Conservation (phyloP, 2,329 filamentous ascomycete genomes). For the Albophoma yamanashiensis region DNA sequence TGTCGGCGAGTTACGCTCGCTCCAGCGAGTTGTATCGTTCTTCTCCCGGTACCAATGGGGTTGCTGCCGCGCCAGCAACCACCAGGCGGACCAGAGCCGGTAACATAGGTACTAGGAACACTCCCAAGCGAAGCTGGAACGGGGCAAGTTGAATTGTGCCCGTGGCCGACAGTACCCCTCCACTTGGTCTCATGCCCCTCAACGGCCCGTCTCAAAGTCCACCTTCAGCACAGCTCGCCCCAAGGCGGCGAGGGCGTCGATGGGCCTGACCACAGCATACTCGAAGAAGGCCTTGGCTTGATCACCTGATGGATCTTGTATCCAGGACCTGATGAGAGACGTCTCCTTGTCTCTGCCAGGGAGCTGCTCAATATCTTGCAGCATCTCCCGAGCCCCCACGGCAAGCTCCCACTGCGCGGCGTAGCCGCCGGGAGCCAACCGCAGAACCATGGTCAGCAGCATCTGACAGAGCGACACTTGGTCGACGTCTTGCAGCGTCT, state of each 20-base stretch:
- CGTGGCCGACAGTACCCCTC: not conserved
- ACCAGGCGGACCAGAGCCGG: conserved; percentile 1
- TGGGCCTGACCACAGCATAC: conserved; percentile 34
- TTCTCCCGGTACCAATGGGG: conserved; percentile 4
- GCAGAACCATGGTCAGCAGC: conserved; percentile 35
- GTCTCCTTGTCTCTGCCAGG: conserved; percentile 33
- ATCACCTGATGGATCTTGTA: conserved; percentile 24
- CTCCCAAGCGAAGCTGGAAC: conserved; percentile 2
- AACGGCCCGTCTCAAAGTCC: conserved; percentile 22
- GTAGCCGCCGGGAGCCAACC: conserved; percentile 29
- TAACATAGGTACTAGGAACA: not conserved
- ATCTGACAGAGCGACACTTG: conserved; percentile 43
- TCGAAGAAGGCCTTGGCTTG: conserved; percentile 36
- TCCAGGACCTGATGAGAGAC: conserved; percentile 32
- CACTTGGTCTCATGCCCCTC: not conserved
- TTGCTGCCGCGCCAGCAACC: not conserved
- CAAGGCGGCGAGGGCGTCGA: conserved; percentile 34
- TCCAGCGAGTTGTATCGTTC: conserved; percentile 7
- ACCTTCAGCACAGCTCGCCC: conserved; percentile 30
- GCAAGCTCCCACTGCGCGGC: conserved; percentile 35
- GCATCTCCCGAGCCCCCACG: conserved; percentile 31
- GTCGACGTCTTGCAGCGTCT: conserved; percentile 32
- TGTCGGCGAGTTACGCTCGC: conserved; percentile 3
- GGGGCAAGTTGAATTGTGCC: not conserved
- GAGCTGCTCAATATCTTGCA: conserved; percentile 37